phyloP scores from a whole-genome alignment of 495 filamentous ascomycete genomes.

The Penicillium cosmopolitanum region DNA sequence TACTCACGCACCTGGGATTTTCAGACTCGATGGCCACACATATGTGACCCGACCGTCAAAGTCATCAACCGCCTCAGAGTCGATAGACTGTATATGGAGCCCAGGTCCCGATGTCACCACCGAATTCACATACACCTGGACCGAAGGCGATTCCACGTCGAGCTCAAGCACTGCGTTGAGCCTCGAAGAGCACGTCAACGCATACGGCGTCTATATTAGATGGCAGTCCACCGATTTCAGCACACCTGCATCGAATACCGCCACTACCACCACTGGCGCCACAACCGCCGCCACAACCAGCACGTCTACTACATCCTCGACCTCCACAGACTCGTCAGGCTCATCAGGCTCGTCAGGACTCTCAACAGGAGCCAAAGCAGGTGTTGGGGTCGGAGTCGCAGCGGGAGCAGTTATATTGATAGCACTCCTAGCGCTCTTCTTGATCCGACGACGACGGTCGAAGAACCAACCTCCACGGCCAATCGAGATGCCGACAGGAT shows the following conservation, averaged over 20 bases:
- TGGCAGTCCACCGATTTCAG: constrained; percentile 7
- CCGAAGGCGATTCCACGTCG: neutral
- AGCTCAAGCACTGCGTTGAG: neutral
- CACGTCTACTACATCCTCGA: neutral
- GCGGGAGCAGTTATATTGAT: neutral
- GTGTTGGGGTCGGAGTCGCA: constrained; percentile 9
- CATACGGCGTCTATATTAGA: constrained; percentile 7
- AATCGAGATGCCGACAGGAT: neutral
- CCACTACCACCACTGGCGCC: neutral
- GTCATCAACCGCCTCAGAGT: neutral
- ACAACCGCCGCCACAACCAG: neutral
- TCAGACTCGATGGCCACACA: neutral
- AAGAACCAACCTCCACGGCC: neutral
- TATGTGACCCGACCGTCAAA: neutral
- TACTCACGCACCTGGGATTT: neutral
- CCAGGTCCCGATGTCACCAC: neutral
- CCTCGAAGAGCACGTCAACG: neutral
- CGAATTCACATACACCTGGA: constrained; percentile 1
- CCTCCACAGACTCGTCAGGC: neutral
- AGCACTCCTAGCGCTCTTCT: neutral
- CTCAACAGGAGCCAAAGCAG: constrained; percentile 2
- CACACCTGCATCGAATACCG: neutral
- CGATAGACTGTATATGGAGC: neutral
- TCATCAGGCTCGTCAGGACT: constrained; percentile 2
- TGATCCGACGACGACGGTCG: neutral